Percentiles rank a stretch among this genome's conserved stretches.
phyloP scores from a whole-genome alignment of 1,284 basidiomycete genomes.

The Rhodofomes roseus region DNA sequence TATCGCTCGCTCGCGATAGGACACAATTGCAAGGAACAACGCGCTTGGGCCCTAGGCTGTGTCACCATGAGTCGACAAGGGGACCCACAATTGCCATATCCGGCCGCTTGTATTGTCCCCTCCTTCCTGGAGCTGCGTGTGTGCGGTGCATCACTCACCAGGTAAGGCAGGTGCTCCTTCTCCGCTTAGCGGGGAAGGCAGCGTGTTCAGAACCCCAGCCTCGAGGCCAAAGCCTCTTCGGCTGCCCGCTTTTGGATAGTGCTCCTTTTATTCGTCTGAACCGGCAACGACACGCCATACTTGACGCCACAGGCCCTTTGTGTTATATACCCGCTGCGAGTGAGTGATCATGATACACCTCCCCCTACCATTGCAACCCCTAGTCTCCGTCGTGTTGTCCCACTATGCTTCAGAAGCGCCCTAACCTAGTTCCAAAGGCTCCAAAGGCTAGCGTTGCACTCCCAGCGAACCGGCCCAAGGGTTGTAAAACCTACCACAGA shows the following conservation, averaged over 20 bases:
- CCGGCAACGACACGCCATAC: neutral
- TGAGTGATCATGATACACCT: neutral
- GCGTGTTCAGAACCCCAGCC: neutral
- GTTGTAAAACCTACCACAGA: too few species aligned
- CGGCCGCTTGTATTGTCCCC: neutral
- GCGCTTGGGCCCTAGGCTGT: neutral
- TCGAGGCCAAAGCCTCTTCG: neutral
- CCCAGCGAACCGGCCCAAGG: too few species aligned
- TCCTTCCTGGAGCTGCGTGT: neutral
- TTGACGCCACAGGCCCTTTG: neutral
- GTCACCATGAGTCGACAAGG: neutral
- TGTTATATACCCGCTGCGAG: neutral
- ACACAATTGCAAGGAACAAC: conserved; percentile 1
- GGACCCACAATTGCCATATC: neutral
- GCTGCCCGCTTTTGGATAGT: neutral
- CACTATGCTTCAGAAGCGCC: neutral
- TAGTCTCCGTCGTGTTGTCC: neutral
- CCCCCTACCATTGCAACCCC: neutral
- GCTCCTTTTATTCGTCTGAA: neutral
- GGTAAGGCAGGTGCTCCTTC: neutral
- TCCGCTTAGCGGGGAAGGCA: neutral
- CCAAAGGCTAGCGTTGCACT: too few species aligned
- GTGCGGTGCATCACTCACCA: neutral
- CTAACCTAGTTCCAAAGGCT: too few species aligned
- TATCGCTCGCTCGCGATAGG: too few species aligned